Evolutionary conservation across 1,139 yeast species (phyloP), one percentile per base, ranked within the genome.

Genomic region (Blastobotrys elegans): DNA sequence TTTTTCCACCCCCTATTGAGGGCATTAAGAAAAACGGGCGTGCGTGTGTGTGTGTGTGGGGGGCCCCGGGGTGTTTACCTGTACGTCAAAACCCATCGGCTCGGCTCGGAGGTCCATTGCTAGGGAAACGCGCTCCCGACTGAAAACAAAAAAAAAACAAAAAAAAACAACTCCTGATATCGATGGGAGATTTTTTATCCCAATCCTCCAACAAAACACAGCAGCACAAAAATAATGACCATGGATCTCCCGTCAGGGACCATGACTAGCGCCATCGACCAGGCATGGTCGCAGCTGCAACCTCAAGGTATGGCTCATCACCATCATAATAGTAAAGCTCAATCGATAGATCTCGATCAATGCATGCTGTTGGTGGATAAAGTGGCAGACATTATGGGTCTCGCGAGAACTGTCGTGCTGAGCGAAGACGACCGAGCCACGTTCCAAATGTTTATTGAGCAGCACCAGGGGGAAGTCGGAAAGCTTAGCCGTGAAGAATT

Each of bases 401-500:
- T 42, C 20, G 18, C 44, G 17, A 36, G 40, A 18, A 43, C 41
- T 2, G 43, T 13, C 2, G n/a, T 44, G 13, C 33, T 48, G 14
- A 36, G 20, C 16, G 43, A 43, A 13, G 24, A 20, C 2, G 43
- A 32, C 16, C 36, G 47, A 16, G 33, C 20, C 22, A 20, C 34
- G 6, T 44, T 38, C 29, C 35, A 41, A 21, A 18, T 43, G 7
- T 22, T 34, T 4, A 14, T 26, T 4, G 27, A 38, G 13, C 16
- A 31, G n/a, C 11, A 34, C 20, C 22, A 26, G 13, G 46, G 37
- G 4, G 32, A 43, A 2, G 34, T 40, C 7, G 40, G 42, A 27
- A 38, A 34, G 22, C 17, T 48, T 20, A 24, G 38, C 8, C 33
- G 46, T 2, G 35, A 34, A 4, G 51, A 48, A 26, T 45, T 48